Evolutionary conservation across 177 flowering plant genomes (phyloP).

Genomic region (Vitis hybrid): DNA sequence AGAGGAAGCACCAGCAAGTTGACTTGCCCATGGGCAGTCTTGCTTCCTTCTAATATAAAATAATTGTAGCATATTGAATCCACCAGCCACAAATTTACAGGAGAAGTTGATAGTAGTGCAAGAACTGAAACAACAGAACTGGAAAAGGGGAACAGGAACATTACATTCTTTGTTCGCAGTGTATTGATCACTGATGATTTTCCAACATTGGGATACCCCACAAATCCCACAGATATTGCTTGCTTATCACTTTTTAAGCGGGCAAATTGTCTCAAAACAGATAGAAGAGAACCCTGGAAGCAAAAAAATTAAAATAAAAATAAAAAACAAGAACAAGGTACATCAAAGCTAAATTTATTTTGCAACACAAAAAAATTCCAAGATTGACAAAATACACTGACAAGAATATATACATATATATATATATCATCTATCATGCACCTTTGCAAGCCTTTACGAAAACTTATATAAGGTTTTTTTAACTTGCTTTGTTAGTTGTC

Average conservation of each 20-base stretch:
- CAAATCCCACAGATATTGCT: conserved; percentile 95
- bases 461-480: not conserved
- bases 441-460: not conserved
- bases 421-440: no score
- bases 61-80: not conserved
- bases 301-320: conserved; percentile 5
- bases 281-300: conserved; percentile 83
- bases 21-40: no score
- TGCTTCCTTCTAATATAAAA: not conserved
- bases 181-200: conserved; percentile 99
- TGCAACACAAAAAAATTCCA: not conserved
- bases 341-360: not conserved
- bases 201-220: conserved; percentile 99
- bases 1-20: not conserved
- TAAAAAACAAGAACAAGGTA: not conserved
- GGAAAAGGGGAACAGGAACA: conserved; percentile 1
- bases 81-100: not conserved
- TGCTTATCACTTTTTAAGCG: conserved; percentile 96
- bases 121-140: not conserved
- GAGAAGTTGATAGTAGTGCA: not conserved
- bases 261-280: conserved; percentile 87
- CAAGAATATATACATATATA: not conserved
- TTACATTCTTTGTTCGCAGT: conserved; percentile 92
- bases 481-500: not conserved
- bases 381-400: not conserved